phyloP scores from a whole-genome alignment of 495 filamentous ascomycete genomes.

The Amorphotheca resinae region DNA sequence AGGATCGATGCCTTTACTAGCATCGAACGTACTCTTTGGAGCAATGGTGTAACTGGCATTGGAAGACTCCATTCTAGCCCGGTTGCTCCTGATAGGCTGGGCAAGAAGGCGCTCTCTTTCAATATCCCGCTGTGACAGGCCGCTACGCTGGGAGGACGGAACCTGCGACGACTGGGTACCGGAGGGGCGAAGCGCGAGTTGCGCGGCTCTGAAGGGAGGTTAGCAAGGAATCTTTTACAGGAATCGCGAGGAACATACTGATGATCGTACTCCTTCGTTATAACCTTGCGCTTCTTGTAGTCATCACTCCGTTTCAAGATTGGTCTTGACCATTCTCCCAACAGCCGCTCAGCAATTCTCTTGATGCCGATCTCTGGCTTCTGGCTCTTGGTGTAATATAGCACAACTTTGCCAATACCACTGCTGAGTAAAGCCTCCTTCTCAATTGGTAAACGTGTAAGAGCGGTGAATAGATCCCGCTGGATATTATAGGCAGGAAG shows the following conservation, averaged over 20 bases:
- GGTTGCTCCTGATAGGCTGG: constrained; percentile 53
- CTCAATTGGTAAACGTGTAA: constrained; percentile 70
- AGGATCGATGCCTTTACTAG: constrained; percentile 22
- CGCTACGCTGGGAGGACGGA: constrained; percentile 39
- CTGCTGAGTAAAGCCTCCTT: constrained; percentile 82
- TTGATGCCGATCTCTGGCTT: constrained; percentile 78
- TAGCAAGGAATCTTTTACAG: constrained; percentile 19
- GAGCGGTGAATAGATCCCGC: constrained; percentile 74
- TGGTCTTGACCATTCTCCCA: constrained; percentile 94
- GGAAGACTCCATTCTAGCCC: constrained; percentile 57
- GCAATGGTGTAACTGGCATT: constrained; percentile 72
- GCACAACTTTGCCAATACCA: constrained; percentile 87
- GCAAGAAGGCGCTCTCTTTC: constrained; percentile 61
- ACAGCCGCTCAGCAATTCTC: constrained; percentile 75
- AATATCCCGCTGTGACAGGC: constrained; percentile 33
- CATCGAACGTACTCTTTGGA: constrained; percentile 47
- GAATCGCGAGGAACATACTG: constrained; percentile 27
- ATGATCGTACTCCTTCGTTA: constrained; percentile 40
- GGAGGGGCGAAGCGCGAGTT: constrained; percentile 15
- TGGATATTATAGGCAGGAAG: constrained; percentile 96
- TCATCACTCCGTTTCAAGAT: constrained; percentile 88
- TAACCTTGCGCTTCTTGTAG: constrained; percentile 67
- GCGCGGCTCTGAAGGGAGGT: constrained; percentile 17
- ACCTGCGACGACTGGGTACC: constrained; percentile 19
- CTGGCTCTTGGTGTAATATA: constrained; percentile 94